Evolutionary conservation across 148 eudicot species (phyloP).

Genomic region (Vaccinium corymbosum): DNA sequence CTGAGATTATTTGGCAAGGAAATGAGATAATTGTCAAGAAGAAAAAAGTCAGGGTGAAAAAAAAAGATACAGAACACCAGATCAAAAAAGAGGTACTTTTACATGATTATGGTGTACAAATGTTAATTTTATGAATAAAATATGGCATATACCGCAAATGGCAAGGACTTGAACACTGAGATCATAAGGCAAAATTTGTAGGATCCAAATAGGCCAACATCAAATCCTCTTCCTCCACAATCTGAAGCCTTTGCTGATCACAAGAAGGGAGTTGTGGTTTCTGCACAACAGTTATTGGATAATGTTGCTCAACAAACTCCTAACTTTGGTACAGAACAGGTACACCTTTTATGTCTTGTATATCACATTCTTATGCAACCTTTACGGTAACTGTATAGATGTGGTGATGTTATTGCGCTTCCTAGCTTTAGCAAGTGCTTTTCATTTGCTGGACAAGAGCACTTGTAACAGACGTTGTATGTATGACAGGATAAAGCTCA

Average conservation of each 20-base stretch:
- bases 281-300: slow-evolving; percentile 65
- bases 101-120: background rate
- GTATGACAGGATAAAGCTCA: slow-evolving; percentile 91
- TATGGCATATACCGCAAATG: background rate
- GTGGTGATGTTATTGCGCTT: background rate
- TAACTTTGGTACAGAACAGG: slow-evolving; percentile 98
- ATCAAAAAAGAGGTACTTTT: slow-evolving; percentile 46
- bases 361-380: background rate
- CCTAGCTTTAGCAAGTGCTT: background rate
- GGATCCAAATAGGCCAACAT: slow-evolving; percentile 81
- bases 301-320: slow-evolving; percentile 91
- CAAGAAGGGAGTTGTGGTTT: slow-evolving; percentile 38
- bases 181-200: slow-evolving; percentile 23
- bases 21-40: slow-evolving; percentile 94
- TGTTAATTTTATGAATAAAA: background rate
- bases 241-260: slow-evolving; percentile 68
- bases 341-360: slow-evolving; percentile 16
- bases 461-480: slow-evolving; percentile 9
- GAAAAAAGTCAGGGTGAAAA: slow-evolving; percentile 78
- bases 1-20: slow-evolving; percentile 97
- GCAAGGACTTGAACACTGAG: background rate
- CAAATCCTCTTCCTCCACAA: slow-evolving; percentile 98
- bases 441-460: background rate
- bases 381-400: background rate
- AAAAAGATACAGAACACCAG: slow-evolving; percentile 41